Conservation (phyloP, 495 filamentous ascomycete species). For the Penicillium antarcticum region DNA sequence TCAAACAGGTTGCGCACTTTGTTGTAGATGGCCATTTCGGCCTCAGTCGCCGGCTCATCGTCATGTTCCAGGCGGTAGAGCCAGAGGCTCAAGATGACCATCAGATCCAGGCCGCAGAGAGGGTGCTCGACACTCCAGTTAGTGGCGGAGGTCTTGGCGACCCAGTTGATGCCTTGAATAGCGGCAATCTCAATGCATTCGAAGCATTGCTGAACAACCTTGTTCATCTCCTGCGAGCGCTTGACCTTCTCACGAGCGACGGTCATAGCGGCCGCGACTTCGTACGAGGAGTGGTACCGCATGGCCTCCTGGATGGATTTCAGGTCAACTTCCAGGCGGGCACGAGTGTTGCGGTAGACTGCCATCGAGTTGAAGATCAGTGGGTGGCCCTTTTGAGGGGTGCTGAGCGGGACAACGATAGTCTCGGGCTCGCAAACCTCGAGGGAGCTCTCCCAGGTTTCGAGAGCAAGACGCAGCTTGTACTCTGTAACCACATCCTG, state of each 20-base stretch:
- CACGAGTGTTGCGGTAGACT: slow-evolving; percentile 90
- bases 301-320: slow-evolving; percentile 95
- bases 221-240: slow-evolving; percentile 95
- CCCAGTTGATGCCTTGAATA: slow-evolving; percentile 93
- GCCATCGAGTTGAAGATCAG: slow-evolving; percentile 99
- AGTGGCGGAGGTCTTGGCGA: slow-evolving; percentile 90
- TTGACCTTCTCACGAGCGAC: slow-evolving; percentile 88
- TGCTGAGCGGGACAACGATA: slow-evolving; percentile 85
- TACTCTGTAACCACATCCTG: slow-evolving; percentile 98
- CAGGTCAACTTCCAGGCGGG: slow-evolving; percentile 89
- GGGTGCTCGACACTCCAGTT: slow-evolving; percentile 99
- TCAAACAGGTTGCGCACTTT: slow-evolving; percentile 92
- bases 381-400: slow-evolving; percentile 96
- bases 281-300: slow-evolving; percentile 93
- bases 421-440: slow-evolving; percentile 91
- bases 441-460: slow-evolving; percentile 96
- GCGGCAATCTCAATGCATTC: slow-evolving; percentile 98
- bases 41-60: slow-evolving; percentile 87
- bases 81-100: slow-evolving; percentile 98
- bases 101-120: slow-evolving; percentile 92
- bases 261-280: slow-evolving; percentile 95
- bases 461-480: slow-evolving; percentile 91
- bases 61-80: slow-evolving; percentile 99
- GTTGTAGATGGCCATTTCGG: slow-evolving; percentile 92
- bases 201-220: slow-evolving; percentile 96